A percentile compares a stretch with the other conserved stretches of the same genome.
phyloP scores from a whole-genome alignment of 352 stramenopile genomes.

The Salisapilia sapeloensis region DNA sequence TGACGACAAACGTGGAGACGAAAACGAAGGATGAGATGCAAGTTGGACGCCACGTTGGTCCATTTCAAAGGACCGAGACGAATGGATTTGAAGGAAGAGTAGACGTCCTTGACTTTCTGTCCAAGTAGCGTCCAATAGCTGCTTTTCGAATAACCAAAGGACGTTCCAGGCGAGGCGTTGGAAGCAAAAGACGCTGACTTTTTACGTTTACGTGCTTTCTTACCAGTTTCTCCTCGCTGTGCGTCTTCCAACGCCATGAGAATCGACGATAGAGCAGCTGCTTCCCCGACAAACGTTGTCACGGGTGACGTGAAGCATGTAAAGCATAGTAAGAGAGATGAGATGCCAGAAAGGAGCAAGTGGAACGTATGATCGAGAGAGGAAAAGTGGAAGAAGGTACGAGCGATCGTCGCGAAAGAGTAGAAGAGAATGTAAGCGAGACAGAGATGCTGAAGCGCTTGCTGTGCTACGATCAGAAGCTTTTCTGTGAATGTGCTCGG shows the following conservation, averaged over 20 bases:
- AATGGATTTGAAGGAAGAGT: too few species aligned
- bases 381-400: conserved; percentile 45
- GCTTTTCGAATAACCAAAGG: too few species aligned
- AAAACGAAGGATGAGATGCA: too few species aligned
- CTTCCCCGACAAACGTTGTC: conserved; percentile 62
- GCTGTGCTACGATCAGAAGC: conserved; percentile 34
- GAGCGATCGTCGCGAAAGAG: conserved; percentile 42
- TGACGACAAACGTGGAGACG: too few species aligned
- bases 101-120: too few species aligned
- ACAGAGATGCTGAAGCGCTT: conserved; percentile 40
- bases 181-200: too few species aligned
- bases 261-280: conserved; percentile 49
- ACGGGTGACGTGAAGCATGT: conserved; percentile 67
- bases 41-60: too few species aligned
- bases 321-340: conserved; percentile 78
- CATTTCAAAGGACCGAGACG: too few species aligned
- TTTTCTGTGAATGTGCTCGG: conserved; percentile 64
- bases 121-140: too few species aligned
- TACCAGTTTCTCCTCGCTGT: neutral
- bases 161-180: too few species aligned
- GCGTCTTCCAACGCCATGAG: conserved; percentile 48
- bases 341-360: conserved; percentile 45
- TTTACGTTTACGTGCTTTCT: too few species aligned
- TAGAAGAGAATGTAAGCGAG: conserved; percentile 48
- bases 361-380: conserved; percentile 50